These are phyloP conservation scores for Quercus wislizeni DNA, from an alignment of 306 rosid genomes.

Conservation along the genomic window DNA sequence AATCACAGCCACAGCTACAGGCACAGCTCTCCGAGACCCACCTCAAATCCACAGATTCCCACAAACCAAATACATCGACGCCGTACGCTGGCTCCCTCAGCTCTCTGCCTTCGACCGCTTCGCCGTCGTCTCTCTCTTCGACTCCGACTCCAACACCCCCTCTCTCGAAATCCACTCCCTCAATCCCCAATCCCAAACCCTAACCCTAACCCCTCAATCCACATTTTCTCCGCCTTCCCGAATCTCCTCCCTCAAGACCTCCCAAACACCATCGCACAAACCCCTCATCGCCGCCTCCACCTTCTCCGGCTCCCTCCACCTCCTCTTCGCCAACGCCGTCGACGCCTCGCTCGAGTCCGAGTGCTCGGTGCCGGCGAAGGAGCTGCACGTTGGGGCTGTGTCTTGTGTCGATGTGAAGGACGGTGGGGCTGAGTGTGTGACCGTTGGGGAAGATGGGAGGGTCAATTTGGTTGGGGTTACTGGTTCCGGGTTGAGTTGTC, in stretches of 20 bases:
- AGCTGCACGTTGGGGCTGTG: conserved; percentile 43
- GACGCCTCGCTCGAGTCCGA: conserved; percentile 50
- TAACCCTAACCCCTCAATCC: conserved; percentile 35
- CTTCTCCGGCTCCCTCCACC: conserved; percentile 62
- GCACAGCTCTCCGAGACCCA: conserved; percentile 30
- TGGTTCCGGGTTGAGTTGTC: conserved; percentile 41
- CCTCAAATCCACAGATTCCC: conserved; percentile 54
- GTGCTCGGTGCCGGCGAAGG: conserved; percentile 53
- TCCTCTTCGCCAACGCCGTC: conserved; percentile 44
- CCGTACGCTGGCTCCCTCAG: conserved; percentile 85
- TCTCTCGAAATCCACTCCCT: conserved; percentile 58
- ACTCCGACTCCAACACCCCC: conserved; percentile 50
- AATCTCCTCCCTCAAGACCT: conserved; percentile 58
- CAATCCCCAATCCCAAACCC: conserved; percentile 31
- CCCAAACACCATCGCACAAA: conserved; percentile 42
- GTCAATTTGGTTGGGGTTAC: conserved; percentile 61
- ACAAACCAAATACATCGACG: conserved; percentile 64
- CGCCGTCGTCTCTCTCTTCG: conserved; percentile 62
- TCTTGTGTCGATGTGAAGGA: conserved; percentile 66
- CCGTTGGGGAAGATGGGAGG: conserved; percentile 81
- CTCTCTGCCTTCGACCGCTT: conserved; percentile 59
- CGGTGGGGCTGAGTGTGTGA: conserved; percentile 66
- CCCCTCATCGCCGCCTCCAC: conserved; percentile 62
- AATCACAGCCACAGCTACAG: conserved; percentile 36
- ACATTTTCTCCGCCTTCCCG: conserved; percentile 59